Evolutionary conservation across 2,329 filamentous ascomycete genomes (phyloP), one percentile per base, ranked within the genome.

Genomic region (Epicoccum nigrum): DNA sequence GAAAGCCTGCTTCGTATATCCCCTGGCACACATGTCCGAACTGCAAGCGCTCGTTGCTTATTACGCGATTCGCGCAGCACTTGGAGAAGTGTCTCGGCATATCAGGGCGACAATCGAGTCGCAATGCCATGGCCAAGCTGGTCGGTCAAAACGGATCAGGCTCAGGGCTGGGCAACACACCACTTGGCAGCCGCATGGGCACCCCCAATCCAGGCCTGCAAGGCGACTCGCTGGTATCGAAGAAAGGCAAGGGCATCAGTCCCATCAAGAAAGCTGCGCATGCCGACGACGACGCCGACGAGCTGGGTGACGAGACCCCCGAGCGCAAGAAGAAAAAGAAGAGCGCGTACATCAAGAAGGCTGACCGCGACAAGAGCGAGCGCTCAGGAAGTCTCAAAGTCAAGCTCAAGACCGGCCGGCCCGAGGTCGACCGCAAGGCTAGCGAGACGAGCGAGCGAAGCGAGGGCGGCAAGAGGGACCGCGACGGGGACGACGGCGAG

Each of bases 1-100:
- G 78, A 34, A 76, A 76, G 48, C 72, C 72, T 3, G 73, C 73
- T 7, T 67, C 60, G 31, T 81, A 81, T 59, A 76, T 81, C 2
- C 78, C 78, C 1, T 81, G 78, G 78, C 78, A 81, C 52, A 81
- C 78, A 9, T 86, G 83, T 66, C 83, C 82, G 8, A 81, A 80
- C 56, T 86, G 83, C 64, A 84, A 84, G 56, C 78, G 83, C 23
- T 84, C 83, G 65, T 73, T 85, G 59, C 79, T 84, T 51, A 83
- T 85, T 58, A 85, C 81, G 20, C 76, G 83, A 39, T 83, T 85
- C 43, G 82, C 83, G 13, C 82, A 84, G 63, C 83, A 86, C 64
- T 64, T 86, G 45, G 83, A 86, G 58, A 82, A 84, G 54, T 86
- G 83, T 57, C 74, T 86, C 58, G 82, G 82, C 19, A 77, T 84